Base-by-base conservation (phyloP, 2,329 filamentous ascomycete species). In the Tolypocladium guangdongense region DNA sequence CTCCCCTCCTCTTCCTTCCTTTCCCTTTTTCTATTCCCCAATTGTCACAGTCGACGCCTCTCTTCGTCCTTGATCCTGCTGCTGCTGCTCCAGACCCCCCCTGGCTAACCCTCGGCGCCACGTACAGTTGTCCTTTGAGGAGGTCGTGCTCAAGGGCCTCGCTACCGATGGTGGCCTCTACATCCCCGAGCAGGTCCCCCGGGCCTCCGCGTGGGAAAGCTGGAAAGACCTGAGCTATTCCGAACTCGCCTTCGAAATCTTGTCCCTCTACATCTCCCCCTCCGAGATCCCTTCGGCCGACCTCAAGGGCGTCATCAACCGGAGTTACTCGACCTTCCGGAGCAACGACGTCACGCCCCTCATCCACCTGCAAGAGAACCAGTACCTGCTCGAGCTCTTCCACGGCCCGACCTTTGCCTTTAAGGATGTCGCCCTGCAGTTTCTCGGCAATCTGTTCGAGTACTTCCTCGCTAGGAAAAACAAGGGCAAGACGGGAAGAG, bases 341-440 rank as follows among this genome's bases (percentile, higher is more conserved):
- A 78, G 82, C 36, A 73, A 83, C 43, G 83, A 95, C 52, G 83
- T 89, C 43, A 90, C 89, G 0, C 93, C 93, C 0, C 72, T 93
- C 30, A 80, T 88, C 45, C 82, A 87, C n/a, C 77, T 96, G 52
- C 58, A 65, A 12, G 81, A 92, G 64, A 87, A 92, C 66, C 76
- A 96, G 43, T 84, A 96, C 66, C 76, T 96, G 53, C 81, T 99
- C 36, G 93, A 99, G 71, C 80, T 99, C 45, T 99, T 97, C 78
- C 92, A 97, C 68, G 93, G 93, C 1, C 93, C 91, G 6, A 97
- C 87, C 0, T 96, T 90, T 67, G 87, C 92, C 2, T 97, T 97
- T 77, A 96, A 97, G 73, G 92, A 97, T 70, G 88, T 91, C n/a
- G 91, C 91, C 18, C 76, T 97, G 57, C 92, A 97, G 63, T 93